phyloP scores from a whole-genome alignment of 2,329 filamentous ascomycete genomes.

The Rutstroemia sp. region DNA sequence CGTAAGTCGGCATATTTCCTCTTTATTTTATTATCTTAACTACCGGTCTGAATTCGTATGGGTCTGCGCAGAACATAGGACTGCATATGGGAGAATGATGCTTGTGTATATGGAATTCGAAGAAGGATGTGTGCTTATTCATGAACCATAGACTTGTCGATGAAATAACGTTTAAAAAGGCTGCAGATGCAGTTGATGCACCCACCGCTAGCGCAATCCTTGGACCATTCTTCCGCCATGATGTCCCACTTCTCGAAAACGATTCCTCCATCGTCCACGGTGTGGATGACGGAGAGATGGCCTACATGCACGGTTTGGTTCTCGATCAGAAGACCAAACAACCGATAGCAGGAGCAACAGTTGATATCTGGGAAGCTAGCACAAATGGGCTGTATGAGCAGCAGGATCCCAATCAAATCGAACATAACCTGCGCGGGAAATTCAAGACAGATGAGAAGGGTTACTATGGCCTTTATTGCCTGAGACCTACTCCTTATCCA shows the following conservation, averaged over 20 bases:
- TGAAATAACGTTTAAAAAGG: conserved; percentile 24
- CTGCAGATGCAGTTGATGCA: conserved; percentile 36
- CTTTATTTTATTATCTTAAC: neutral
- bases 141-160: conserved; percentile 33
- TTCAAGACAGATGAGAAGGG: conserved; percentile 53
- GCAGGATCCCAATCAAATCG: conserved; percentile 53
- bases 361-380: conserved; percentile 59
- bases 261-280: conserved; percentile 45
- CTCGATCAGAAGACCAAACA: conserved; percentile 46
- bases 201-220: conserved; percentile 46
- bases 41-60: neutral
- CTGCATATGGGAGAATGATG: neutral
- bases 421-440: conserved; percentile 55
- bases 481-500: conserved; percentile 37
- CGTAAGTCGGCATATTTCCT: conserved; percentile 31
- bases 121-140: neutral
- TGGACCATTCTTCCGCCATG: conserved; percentile 56
- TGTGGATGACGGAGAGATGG: conserved; percentile 43
- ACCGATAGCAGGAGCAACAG: conserved; percentile 46
- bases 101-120: neutral
- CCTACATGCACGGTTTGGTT: conserved; percentile 52
- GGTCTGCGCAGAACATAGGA: neutral
- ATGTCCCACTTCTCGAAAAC: conserved; percentile 48
- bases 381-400: conserved; percentile 53
- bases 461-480: conserved; percentile 44